A percentile compares a stretch with the other conserved stretches of the same genome.
phyloP scores from a whole-genome alignment of 495 filamentous ascomycete species.

The Penicillium bovifimosum region DNA sequence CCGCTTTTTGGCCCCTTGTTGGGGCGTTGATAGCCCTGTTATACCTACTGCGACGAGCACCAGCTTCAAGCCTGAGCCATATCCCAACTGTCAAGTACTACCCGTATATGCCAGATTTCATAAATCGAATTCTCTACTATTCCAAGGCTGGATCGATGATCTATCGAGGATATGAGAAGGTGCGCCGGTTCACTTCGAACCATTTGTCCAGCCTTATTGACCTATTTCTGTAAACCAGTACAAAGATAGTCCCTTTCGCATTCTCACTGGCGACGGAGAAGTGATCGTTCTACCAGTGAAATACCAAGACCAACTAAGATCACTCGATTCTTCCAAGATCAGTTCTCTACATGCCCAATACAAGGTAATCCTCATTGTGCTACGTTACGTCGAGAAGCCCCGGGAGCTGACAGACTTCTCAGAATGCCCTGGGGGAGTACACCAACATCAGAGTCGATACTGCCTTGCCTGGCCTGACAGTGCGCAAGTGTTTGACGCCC shows the following conservation, averaged over 20 bases:
- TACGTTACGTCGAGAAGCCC: neutral
- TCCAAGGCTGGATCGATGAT: conserved; percentile 19
- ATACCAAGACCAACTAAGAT: conserved; percentile 26
- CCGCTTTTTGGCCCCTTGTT: conserved; percentile 9
- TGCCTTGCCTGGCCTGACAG: conserved; percentile 19
- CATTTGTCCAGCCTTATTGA: neutral
- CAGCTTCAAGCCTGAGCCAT: conserved; percentile 8
- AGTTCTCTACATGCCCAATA: conserved; percentile 29
- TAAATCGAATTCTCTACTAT: conserved; percentile 29
- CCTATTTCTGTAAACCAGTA: conserved; percentile 12
- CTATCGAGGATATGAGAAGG: conserved; percentile 25
- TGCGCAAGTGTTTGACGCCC: conserved; percentile 24
- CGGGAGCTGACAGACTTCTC: neutral
- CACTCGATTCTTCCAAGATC: conserved; percentile 13
- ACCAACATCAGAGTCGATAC: conserved; percentile 27
- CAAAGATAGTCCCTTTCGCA: conserved; percentile 24
- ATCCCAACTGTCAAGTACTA: conserved; percentile 25
- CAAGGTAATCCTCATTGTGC: conserved; percentile 11
- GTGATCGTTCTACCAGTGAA: conserved; percentile 27
- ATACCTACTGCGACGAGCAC: conserved; percentile 6
- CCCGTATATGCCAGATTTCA: conserved; percentile 18
- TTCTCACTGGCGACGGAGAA: conserved; percentile 33
- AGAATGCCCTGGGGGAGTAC: conserved; percentile 31
- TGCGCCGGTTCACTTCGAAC: neutral
- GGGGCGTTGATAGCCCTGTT: conserved; percentile 5